Evolutionary conservation across 805 yeast species (phyloP).

Genomic region (Middelhovenomyces tepae): DNA sequence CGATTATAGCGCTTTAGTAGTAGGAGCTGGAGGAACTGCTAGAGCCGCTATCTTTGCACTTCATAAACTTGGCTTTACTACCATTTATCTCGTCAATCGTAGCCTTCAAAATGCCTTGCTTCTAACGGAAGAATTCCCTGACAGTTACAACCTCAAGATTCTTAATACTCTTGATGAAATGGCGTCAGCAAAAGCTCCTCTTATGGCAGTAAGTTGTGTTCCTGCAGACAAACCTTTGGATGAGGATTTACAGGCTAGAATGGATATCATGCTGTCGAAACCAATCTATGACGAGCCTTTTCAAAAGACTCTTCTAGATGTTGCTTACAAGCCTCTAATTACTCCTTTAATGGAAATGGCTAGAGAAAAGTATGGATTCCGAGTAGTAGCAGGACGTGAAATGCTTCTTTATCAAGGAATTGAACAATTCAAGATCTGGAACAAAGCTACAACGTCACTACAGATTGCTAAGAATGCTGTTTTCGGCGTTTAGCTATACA

Average conservation of each 20-base stretch:
- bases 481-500: too few species aligned
- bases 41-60: conserved; percentile 91
- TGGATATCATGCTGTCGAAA: conserved; percentile 40
- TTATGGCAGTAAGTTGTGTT: conserved; percentile 66
- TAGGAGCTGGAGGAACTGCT: conserved; percentile 98
- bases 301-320: conserved; percentile 64
- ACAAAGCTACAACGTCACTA: conserved; percentile 27
- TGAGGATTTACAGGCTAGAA: conserved; percentile 35
- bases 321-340: conserved; percentile 84
- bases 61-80: conserved; percentile 63
- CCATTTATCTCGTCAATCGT: conserved; percentile 74
- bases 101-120: conserved; percentile 56
- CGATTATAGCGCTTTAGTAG: conserved; percentile 51
- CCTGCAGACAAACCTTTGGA: conserved; percentile 77
- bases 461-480: conserved; percentile 17
- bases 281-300: conserved; percentile 33
- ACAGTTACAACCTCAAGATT: conserved; percentile 47
- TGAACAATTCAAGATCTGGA: conserved; percentile 75
- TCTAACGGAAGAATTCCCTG: conserved; percentile 54
- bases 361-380: conserved; percentile 52
- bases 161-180: conserved; percentile 44
- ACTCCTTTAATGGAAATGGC: conserved; percentile 86
- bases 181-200: conserved; percentile 33
- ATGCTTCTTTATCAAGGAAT: conserved; percentile 93
- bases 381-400: conserved; percentile 81